phyloP scores from a whole-genome alignment of 192 early-diverging fungal species.

The Glomus cerebriforme region DNA sequence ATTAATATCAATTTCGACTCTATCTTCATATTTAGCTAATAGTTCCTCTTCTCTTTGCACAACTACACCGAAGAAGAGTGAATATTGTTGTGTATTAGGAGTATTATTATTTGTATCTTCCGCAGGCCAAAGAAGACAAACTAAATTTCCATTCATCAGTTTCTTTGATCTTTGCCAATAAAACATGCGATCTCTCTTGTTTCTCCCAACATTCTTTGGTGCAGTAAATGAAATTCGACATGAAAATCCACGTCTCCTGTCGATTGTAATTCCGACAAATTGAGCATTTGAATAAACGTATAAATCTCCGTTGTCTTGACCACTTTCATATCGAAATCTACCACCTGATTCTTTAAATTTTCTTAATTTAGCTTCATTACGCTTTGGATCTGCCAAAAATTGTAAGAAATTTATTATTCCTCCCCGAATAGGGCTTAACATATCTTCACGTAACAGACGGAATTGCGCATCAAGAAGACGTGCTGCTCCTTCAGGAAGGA shows the following conservation, averaged over 20 bases:
- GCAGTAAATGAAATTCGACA: slow-evolving; percentile 37
- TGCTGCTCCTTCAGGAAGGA: slow-evolving; percentile 45
- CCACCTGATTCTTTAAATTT: slow-evolving; percentile 35
- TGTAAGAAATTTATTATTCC: slow-evolving; percentile 50
- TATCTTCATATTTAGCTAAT: slow-evolving; percentile 29
- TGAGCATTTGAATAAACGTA: slow-evolving; percentile 43
- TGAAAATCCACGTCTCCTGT: slow-evolving; percentile 31
- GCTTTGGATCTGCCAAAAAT: slow-evolving; percentile 19
- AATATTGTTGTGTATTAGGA: neutral
- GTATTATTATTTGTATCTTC: neutral
- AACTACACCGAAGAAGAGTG: slow-evolving; percentile 40
- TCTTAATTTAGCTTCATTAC: slow-evolving; percentile 22
- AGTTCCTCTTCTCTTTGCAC: slow-evolving; percentile 34
- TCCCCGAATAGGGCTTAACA: slow-evolving; percentile 45
- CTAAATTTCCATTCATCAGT: slow-evolving; percentile 48
- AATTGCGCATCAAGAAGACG: slow-evolving; percentile 61
- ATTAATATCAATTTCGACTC: slow-evolving; percentile 34
- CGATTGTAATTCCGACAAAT: slow-evolving; percentile 36
- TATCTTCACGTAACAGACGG: slow-evolving; percentile 61
- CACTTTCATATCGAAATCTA: slow-evolving; percentile 20
- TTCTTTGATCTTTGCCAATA: slow-evolving; percentile 52
- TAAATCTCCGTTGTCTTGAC: slow-evolving; percentile 31
- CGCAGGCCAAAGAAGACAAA: slow-evolving; percentile 44
- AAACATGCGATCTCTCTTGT: slow-evolving; percentile 31
- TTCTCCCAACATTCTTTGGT: neutral